phyloP scores from a whole-genome alignment of 202 grass and related monocot genomes.

The Brachypodium distachyon region DNA sequence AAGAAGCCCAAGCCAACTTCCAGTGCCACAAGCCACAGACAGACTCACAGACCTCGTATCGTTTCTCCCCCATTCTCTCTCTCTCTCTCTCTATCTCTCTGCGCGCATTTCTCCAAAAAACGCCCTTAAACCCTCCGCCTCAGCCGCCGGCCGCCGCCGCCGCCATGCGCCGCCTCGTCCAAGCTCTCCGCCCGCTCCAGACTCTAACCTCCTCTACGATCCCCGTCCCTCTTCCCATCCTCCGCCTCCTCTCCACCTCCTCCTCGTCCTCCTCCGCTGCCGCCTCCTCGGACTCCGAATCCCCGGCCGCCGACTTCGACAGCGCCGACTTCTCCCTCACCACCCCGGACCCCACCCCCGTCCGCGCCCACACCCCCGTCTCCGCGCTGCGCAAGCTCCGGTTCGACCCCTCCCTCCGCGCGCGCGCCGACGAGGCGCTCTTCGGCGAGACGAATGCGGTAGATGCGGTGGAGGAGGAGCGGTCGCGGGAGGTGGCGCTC shows the following conservation, averaged over 20 bases:
- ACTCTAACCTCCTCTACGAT: background rate
- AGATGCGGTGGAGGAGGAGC: conserved; percentile 47
- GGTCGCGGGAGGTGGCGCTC: conserved; percentile 47
- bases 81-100: background rate
- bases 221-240: conserved; percentile 2
- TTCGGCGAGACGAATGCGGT: conserved; percentile 34
- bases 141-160: background rate
- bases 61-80: too few species aligned
- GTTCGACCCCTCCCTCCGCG: conserved; percentile 66
- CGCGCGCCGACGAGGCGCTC: conserved; percentile 65
- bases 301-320: conserved; percentile 28
- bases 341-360: background rate
- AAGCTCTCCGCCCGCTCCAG: conserved; percentile 22
- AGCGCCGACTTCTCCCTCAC: conserved; percentile 44
- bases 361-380: background rate
- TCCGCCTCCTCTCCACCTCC: conserved; percentile 25
- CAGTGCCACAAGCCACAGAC: too few species aligned
- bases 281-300: conserved; percentile 29
- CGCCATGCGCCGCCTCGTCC: conserved; percentile 56
- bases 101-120: background rate
- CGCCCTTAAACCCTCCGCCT: conserved; percentile 45
- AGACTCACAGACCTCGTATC: too few species aligned
- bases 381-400: conserved; percentile 25
- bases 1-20: too few species aligned
- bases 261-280: conserved; percentile 10